These are phyloP conservation scores for Jaltomata sinuosa DNA, from an alignment of 257 asterid species.

Conservation along the genomic window DNA sequence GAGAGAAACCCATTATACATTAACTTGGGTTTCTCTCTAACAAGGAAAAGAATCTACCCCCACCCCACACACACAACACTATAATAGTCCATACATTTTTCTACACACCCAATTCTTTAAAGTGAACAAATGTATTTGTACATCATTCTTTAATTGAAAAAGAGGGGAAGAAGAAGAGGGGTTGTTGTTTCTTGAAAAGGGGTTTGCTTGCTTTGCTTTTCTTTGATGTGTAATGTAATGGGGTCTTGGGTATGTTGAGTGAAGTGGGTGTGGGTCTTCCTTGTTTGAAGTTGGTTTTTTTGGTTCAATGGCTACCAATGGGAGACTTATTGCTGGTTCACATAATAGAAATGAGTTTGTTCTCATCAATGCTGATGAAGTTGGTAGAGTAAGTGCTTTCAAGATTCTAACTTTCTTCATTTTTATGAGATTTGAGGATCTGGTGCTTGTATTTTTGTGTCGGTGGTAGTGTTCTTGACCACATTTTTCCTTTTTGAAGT, in stretches of 20 bases:
- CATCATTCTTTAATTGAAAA: slow-evolving; percentile 30
- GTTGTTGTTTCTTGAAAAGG: neutral
- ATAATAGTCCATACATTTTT: too few relatives aligned
- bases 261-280: neutral
- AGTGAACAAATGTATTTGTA: slow-evolving; percentile 16
- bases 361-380: slow-evolving; percentile 95
- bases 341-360: slow-evolving; percentile 97
- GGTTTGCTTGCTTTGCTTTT: too few relatives aligned
- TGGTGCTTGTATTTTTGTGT: neutral
- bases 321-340: slow-evolving; percentile 97
- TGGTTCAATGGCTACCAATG: slow-evolving; percentile 71
- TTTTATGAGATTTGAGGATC: neutral
- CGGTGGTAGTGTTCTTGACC: slow-evolving; percentile 3
- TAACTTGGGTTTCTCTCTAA: slow-evolving; percentile 33
- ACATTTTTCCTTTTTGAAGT: slow-evolving; percentile 7
- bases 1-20: slow-evolving; percentile 27
- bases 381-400: slow-evolving; percentile 63
- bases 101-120: neutral
- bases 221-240: neutral
- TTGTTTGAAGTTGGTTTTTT: neutral
- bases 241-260: slow-evolving; percentile 8
- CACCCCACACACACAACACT: too few relatives aligned
- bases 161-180: neutral
- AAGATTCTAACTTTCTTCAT: slow-evolving; percentile 4
- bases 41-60: slow-evolving; percentile 38